Percentiles rank a stretch among this genome's conserved stretches.
phyloP scores from a whole-genome alignment of 169 alveolate species.

The Cyclospora cayetanensis region DNA sequence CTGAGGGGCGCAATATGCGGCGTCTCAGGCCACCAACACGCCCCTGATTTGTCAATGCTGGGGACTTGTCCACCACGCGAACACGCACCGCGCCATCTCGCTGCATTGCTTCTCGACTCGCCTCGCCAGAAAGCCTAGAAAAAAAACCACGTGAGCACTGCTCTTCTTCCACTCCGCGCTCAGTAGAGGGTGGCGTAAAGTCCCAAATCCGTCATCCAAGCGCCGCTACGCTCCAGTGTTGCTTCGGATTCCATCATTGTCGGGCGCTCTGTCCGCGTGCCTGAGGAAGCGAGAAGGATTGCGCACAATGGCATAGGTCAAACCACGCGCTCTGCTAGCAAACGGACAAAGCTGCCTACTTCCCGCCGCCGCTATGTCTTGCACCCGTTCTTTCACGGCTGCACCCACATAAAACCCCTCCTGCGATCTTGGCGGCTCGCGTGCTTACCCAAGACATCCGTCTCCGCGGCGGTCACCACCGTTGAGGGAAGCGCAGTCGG shows the following conservation, averaged over 20 bases:
- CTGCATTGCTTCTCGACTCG: too few relatives aligned
- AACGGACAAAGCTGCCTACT: neutral
- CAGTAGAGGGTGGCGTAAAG: conserved; percentile 29
- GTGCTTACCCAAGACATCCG: conserved; percentile 12
- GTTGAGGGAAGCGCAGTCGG: neutral
- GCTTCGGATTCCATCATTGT: neutral
- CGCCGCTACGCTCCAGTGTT: conserved; percentile 50
- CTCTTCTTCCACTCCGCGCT: too few relatives aligned
- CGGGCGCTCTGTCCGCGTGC: conserved; percentile 10
- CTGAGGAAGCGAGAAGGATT: neutral
- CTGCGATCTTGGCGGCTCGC: neutral
- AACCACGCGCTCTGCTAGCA: neutral
- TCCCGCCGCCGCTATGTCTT: neutral
- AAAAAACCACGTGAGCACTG: too few relatives aligned
- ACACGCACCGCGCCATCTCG: too few relatives aligned
- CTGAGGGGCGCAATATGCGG: too few relatives aligned
- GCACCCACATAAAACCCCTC: neutral
- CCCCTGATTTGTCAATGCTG: too few relatives aligned
- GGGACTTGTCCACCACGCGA: too few relatives aligned
- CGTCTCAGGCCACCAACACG: too few relatives aligned
- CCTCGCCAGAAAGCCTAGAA: too few relatives aligned
- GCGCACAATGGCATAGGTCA: neutral
- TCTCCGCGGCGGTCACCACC: neutral
- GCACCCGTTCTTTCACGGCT: neutral
- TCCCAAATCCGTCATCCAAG: conserved; percentile 33